These are phyloP conservation scores for Amanita pallidorosea DNA, from an alignment of 768 basidiomycete species.

Conservation along the genomic window DNA sequence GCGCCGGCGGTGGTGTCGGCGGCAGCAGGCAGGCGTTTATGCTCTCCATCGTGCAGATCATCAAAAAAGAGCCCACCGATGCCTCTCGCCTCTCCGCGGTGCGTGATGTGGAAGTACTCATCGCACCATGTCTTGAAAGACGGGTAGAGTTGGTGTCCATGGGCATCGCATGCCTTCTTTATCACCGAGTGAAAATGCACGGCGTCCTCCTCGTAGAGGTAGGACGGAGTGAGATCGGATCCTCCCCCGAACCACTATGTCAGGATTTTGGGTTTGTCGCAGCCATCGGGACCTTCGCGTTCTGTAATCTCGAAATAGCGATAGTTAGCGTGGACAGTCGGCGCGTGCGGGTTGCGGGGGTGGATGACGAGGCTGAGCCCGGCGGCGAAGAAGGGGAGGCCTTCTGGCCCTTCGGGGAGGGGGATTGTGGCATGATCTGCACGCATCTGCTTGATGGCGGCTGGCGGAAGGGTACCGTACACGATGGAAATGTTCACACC, in stretches of 20 bases:
- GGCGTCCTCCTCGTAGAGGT: conserved; percentile 83
- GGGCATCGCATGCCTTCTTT: conserved; percentile 64
- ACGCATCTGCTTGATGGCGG: conserved; percentile 90
- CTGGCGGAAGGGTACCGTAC: conserved; percentile 76
- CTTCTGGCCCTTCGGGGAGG: conserved; percentile 44
- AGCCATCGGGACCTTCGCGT: conserved; percentile 13
- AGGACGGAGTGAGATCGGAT: conserved; percentile 87
- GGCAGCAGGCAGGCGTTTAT: conserved; percentile 43
- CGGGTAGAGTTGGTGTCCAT: conserved; percentile 59
- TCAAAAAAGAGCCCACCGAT: conserved; percentile 98
- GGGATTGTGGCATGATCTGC: conserved; percentile 79
- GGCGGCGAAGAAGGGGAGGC: conserved; percentile 87
- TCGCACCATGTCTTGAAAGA: conserved; percentile 95
- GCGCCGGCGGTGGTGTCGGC: no score
- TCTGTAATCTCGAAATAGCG: conserved; percentile 93
- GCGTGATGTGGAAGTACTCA: conserved; percentile 91
- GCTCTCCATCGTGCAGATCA: conserved; percentile 64
- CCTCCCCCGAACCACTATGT: conserved; percentile 99
- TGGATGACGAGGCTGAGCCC: conserved; percentile 92
- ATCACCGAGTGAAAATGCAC: conserved; percentile 80
- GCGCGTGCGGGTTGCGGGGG: conserved; percentile 86
- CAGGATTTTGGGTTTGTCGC: conserved; percentile 37
- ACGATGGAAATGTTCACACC: conserved; percentile 94
- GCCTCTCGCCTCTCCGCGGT: conserved; percentile 78
- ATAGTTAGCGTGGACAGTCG: conserved; percentile 93